Evolutionary conservation across 495 filamentous ascomycete species (phyloP).

Genomic region (Tirmania nivea): DNA sequence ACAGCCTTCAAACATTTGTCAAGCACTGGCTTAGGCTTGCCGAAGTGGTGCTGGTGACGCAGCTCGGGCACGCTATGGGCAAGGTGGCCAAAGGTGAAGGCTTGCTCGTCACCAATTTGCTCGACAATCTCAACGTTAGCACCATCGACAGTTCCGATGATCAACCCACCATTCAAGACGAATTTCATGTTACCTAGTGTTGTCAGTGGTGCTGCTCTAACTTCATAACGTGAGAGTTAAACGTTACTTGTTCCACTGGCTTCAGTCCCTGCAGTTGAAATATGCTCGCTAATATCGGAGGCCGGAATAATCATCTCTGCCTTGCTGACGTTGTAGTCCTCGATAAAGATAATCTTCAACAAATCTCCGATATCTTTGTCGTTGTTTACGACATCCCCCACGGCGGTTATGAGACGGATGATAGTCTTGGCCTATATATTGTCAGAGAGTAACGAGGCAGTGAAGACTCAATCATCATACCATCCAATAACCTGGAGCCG

Average conservation of each 20-base stretch:
- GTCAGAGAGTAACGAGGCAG: not conserved
- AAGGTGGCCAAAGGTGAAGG: constrained; percentile 94
- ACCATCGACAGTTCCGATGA: constrained; percentile 94
- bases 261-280: constrained; percentile 92
- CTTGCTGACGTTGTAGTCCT: constrained; percentile 99
- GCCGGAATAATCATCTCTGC: constrained; percentile 90
- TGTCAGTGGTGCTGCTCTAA: constrained; percentile 12
- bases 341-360: constrained; percentile 88
- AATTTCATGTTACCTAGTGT: constrained; percentile 76
- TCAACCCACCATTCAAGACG: constrained; percentile 84
- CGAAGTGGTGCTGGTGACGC: constrained; percentile 74
- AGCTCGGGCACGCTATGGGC: constrained; percentile 95
- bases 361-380: constrained; percentile 81
- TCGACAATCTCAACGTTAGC: constrained; percentile 98
- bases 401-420: constrained; percentile 87
- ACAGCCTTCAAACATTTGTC: constrained; percentile 56
- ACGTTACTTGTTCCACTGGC: constrained; percentile 23
- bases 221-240: not conserved
- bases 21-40: constrained; percentile 36
- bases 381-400: constrained; percentile 76
- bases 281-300: constrained; percentile 93
- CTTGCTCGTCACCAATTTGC: constrained; percentile 86
- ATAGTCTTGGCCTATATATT: constrained; percentile 55
- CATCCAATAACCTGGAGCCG: constrained; percentile 98
- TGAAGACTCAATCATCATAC: not conserved